Evolutionary conservation across 352 stramenopile species (phyloP), one percentile per base, ranked within the genome.

Genomic region (Pythium pyrilobum): DNA sequence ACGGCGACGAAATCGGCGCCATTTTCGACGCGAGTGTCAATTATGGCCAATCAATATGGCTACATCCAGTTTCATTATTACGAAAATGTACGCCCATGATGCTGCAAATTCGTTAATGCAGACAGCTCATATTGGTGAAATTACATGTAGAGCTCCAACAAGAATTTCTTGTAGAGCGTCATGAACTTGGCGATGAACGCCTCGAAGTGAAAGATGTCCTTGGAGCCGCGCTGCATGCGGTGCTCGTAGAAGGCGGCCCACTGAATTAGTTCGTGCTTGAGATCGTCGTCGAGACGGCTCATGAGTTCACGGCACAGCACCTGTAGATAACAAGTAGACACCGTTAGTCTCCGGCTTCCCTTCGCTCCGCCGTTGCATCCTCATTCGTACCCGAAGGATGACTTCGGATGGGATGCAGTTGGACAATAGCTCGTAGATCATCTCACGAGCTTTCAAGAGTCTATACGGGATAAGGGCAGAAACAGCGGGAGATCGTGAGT

Each of bases 141-240:
- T 72, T 72, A 89, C 78, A 88, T 89, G 77, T 90, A 92, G 23
- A 98, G 66, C 52, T 98, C 92, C 31, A 98, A 89, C 4, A 99
- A 69, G 77, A 98, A 99, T 61, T 96, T 95, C 74, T 99, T 99
- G 84, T 99, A 99, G 61, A 99, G 81, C 44, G 85, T 89, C 97
- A 99, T 99, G 71, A 98, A 99, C 74, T 98, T 99, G 50, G 96
- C 97, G 53, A 99, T 77, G 74, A 99, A 99, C 11, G 97, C 97
- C 72, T 99, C 97, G 43, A 99, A 86, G 79, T 99, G 96, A 79
- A 99, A 98, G 59, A 99, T 99, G 53, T 99, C 96, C 75, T 99
- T 99, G 64, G 84, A 92, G 34, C 96, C 81, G 76, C 77, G 72
- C 56, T 95, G 80, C 74, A 99, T 92, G 39, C 96, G 87, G 70